Evolutionary conservation across 176 grass and related monocot genomes (phyloP).

Genomic region (Thinopyrum elongatum): DNA sequence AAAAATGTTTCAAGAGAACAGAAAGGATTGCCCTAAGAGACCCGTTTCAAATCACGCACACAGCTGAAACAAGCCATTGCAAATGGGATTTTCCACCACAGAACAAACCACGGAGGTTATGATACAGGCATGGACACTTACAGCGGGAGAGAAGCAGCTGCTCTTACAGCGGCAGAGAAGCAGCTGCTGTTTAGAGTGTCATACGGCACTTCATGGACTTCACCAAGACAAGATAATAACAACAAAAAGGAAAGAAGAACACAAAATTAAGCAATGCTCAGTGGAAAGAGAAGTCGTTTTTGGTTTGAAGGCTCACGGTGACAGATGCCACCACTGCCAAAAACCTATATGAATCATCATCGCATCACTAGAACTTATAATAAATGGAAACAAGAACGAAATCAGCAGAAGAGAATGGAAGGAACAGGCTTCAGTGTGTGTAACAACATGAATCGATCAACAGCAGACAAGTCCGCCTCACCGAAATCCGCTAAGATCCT

Average conservation of each 20-base stretch:
- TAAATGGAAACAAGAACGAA: not conserved
- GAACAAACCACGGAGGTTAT: not conserved
- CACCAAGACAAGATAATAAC: no score
- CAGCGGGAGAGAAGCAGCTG: no score
- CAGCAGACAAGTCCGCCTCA: not conserved
- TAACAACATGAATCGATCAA: not conserved
- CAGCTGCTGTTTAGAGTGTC: not conserved
- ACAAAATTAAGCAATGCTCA: not conserved
- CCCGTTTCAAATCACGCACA: not conserved
- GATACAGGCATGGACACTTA: not conserved
- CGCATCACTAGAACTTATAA: not conserved
- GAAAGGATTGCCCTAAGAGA: not conserved
- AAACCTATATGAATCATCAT: not conserved
- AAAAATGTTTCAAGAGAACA: no score
- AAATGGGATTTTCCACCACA: not conserved
- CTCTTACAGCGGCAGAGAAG: no score
- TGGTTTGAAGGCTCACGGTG: not conserved
- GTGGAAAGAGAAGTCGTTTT: not conserved
- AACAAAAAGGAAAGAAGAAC: no score
- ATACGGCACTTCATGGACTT: no score
- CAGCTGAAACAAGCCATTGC: not conserved
- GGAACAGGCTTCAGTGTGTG: not conserved
- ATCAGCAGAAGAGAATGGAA: not conserved
- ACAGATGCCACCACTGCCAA: not conserved
- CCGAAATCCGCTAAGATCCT: not conserved